Conservation (phyloP, 441 rosid species). For the Bocquillonia castaneifolia region DNA sequence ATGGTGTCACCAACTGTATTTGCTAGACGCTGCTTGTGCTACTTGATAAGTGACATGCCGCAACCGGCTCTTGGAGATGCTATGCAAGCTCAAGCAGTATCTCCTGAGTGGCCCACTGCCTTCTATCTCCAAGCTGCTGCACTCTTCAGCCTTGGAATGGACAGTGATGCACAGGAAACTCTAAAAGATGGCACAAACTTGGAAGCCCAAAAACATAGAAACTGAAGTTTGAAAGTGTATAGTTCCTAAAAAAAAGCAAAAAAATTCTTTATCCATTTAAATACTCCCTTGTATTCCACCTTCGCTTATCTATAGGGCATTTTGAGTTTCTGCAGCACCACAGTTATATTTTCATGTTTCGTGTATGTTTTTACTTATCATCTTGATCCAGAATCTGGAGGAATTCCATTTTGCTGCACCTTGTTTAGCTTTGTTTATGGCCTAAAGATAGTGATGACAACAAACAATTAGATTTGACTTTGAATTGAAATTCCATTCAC, state of each 20-base stretch:
- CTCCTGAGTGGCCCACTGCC: constrained; percentile 87
- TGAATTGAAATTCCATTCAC: too few relatives aligned
- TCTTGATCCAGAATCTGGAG: not conserved
- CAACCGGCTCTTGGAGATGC: constrained; percentile 97
- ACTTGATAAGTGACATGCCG: constrained; percentile 71
- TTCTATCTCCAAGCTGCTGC: constrained; percentile 94
- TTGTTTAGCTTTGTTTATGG: not conserved
- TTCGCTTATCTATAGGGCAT: constrained; percentile 1
- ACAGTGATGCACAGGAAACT: constrained; percentile 78
- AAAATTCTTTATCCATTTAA: constrained; percentile 14
- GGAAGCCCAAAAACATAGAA: constrained; percentile 62
- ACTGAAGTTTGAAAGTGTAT: constrained; percentile 43
- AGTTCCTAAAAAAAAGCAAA: constrained; percentile 18
- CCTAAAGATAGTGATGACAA: not conserved
- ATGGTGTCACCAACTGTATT: constrained; percentile 87
- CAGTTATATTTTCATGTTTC: constrained; percentile 1
- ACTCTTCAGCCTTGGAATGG: constrained; percentile 90
- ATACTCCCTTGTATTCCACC: constrained; percentile 2
- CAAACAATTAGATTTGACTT: too few relatives aligned
- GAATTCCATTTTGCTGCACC: not conserved
- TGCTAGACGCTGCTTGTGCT: constrained; percentile 84
- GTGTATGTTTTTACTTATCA: not conserved
- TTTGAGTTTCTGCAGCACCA: constrained; percentile 21
- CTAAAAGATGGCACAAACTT: constrained; percentile 81
- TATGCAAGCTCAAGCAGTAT: constrained; percentile 86